phyloP scores from a whole-genome alignment of 164 flowering plant species.

The Dillenia suffruticosa region DNA sequence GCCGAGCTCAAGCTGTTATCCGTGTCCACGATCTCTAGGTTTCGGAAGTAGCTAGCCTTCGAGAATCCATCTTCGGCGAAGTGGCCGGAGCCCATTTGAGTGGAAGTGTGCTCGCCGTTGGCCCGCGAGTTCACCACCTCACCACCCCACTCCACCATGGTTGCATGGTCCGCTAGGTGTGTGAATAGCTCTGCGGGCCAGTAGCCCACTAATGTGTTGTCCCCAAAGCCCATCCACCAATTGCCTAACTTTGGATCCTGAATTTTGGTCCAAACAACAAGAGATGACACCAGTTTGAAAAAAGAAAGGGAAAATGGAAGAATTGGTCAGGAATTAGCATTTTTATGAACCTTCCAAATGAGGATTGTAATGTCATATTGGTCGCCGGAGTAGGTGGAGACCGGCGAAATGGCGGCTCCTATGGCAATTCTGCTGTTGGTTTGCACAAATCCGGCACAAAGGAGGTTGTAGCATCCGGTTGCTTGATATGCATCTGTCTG shows the following conservation, averaged over 20 bases:
- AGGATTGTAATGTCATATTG: constrained; percentile 62
- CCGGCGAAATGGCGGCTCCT: constrained; percentile 70
- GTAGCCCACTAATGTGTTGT: constrained; percentile 55
- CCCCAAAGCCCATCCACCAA: constrained; percentile 79
- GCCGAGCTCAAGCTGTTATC: constrained; percentile 81
- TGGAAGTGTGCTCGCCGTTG: constrained; percentile 53
- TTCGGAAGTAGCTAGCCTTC: constrained; percentile 81
- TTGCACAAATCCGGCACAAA: constrained; percentile 80
- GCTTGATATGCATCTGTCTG: constrained; percentile 70
- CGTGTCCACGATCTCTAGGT: constrained; percentile 79
- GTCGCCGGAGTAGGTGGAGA: constrained; percentile 35
- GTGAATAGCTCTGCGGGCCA: constrained; percentile 75
- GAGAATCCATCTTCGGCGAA: constrained; percentile 84
- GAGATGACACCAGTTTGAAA: background rate
- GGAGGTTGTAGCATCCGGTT: constrained; percentile 79
- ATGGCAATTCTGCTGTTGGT: constrained; percentile 52
- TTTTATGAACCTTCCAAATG: constrained; percentile 56
- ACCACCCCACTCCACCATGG: constrained; percentile 85
- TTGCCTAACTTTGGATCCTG: constrained; percentile 70
- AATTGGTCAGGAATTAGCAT: background rate
- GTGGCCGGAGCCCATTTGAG: constrained; percentile 78
- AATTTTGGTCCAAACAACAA: background rate
- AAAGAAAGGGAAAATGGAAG: background rate
- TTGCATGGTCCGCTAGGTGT: constrained; percentile 55
- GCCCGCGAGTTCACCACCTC: constrained; percentile 65